phyloP scores from a whole-genome alignment of 78 protist genomes.

The Blattamonas nauphoetae region DNA sequence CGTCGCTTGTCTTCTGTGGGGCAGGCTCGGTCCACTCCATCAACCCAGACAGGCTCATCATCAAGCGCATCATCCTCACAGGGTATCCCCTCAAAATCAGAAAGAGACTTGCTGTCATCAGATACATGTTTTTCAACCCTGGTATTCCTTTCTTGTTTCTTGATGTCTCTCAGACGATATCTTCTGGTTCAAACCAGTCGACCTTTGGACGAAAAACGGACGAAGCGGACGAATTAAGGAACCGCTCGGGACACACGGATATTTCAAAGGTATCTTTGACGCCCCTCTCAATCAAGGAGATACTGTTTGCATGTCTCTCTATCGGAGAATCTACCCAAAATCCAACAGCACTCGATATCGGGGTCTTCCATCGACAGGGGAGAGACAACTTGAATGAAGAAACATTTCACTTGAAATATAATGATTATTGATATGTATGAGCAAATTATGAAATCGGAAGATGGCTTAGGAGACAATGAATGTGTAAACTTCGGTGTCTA shows the following conservation, averaged over 20 bases:
- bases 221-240: slow-evolving; percentile 78
- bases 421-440: no score
- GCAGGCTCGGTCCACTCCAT: slow-evolving; percentile 28
- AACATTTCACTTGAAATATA: no score
- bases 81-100: slow-evolving; percentile 73
- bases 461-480: no score
- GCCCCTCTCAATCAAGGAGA: slow-evolving; percentile 62
- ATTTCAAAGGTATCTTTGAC: slow-evolving; percentile 76
- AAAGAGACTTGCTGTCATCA: slow-evolving; percentile 56
- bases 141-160: slow-evolving; percentile 8
- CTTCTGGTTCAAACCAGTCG: slow-evolving; percentile 87
- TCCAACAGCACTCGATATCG: slow-evolving; percentile 31
- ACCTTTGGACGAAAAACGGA: slow-evolving; percentile 86
- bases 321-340: slow-evolving; percentile 92
- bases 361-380: no score
- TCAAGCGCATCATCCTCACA: slow-evolving; percentile 78
- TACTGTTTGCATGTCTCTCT: slow-evolving; percentile 84
- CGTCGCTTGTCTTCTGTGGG: slow-evolving; percentile 10
- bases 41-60: slow-evolving; percentile 77
- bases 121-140: slow-evolving; percentile 85
- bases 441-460: no score
- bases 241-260: slow-evolving; percentile 79
- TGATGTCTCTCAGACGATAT: slow-evolving; percentile 65
- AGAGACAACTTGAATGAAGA: no score
- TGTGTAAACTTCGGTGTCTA: no score